Evolutionary conservation across 2,329 filamentous ascomycete genomes (phyloP).

Genomic region (Capronia epimyces): DNA sequence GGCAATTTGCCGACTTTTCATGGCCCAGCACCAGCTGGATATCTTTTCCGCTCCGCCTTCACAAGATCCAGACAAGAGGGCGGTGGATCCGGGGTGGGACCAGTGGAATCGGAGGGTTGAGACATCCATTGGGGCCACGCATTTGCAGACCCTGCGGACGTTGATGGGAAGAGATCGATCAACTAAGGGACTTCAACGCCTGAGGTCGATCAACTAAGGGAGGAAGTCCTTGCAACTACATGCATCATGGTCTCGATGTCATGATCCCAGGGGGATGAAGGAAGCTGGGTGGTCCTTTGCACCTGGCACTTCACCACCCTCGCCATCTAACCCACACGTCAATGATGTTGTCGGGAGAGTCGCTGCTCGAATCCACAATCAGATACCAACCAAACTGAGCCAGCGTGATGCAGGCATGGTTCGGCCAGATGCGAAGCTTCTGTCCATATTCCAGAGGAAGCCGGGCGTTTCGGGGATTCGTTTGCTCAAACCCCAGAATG

Average conservation of each 20-base stretch:
- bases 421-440: conserved; percentile 67
- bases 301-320: conserved; percentile 53
- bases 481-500: conserved; percentile 57
- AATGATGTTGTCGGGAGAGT: conserved; percentile 54
- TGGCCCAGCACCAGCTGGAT: conserved; percentile 1
- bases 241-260: background rate
- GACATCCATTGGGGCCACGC: background rate
- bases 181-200: background rate
- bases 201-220: no score
- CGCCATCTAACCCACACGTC: conserved; percentile 70
- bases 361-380: conserved; percentile 59
- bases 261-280: no score
- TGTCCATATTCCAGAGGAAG: conserved; percentile 56
- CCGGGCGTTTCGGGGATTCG: conserved; percentile 33
- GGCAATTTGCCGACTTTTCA: background rate
- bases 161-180: background rate
- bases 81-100: background rate
- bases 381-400: conserved; percentile 68
- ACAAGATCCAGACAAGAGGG: background rate
- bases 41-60: background rate
- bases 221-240: background rate
- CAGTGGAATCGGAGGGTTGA: background rate
- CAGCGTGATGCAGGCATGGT: conserved; percentile 73
- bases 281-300: no score
- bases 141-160: background rate